Conservation (phyloP, 345 rosid species). For the Odontarrhena argentea region DNA sequence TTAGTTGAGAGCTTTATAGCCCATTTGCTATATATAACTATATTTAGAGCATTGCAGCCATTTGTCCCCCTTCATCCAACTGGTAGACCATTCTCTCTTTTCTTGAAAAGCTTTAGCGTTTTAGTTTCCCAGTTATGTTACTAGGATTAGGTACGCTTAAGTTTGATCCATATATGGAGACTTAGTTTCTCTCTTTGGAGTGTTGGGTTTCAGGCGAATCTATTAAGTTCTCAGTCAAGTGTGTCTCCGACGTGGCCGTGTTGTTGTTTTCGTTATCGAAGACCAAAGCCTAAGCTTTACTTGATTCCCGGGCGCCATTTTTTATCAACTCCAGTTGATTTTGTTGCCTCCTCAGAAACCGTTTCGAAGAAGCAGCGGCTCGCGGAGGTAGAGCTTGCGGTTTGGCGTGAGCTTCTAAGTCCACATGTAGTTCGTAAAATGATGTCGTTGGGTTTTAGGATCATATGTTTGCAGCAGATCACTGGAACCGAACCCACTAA, state of each 20-base stretch:
- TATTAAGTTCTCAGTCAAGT: conserved; percentile 28
- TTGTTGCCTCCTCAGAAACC: conserved; percentile 42
- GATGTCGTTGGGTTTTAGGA: too few relatives aligned
- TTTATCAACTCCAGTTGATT: conserved; percentile 32
- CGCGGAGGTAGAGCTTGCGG: background rate
- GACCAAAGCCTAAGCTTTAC: conserved; percentile 43
- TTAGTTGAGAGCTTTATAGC: too few relatives aligned
- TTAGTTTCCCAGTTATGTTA: background rate
- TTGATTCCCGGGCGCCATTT: conserved; percentile 42
- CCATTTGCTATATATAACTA: too few relatives aligned
- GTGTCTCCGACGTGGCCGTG: conserved; percentile 31
- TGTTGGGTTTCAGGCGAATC: conserved; percentile 45
- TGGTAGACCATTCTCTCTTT: conserved; percentile 38
- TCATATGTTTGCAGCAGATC: too few relatives aligned
- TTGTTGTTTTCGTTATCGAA: conserved; percentile 39
- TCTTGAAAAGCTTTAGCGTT: background rate
- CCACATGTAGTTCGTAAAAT: too few relatives aligned
- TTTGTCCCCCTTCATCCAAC: conserved; percentile 38
- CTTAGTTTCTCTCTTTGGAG: background rate
- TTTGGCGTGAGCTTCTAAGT: too few relatives aligned
- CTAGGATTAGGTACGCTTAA: background rate
- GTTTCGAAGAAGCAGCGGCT: conserved; percentile 28
- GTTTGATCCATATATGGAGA: background rate
- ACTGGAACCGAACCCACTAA: conserved; percentile 38
- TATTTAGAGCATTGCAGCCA: background rate